phyloP scores from a whole-genome alignment of 2,329 filamentous ascomycete species.

The Arthrobotrys entomopaga region DNA sequence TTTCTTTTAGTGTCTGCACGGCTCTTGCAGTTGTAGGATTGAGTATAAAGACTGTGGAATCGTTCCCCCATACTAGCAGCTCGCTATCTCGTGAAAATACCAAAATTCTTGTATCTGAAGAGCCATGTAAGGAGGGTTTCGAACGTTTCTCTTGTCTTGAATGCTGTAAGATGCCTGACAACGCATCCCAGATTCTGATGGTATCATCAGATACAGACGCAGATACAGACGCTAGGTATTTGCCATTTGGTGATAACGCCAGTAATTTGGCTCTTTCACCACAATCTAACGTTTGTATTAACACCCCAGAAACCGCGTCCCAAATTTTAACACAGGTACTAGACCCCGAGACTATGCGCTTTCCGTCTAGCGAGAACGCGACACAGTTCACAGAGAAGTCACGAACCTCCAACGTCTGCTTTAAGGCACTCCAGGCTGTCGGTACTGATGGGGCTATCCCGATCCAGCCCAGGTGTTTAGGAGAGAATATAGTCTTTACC shows the following conservation, averaged over 20 bases:
- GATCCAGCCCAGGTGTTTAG: constrained; percentile 7
- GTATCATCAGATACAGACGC: neutral
- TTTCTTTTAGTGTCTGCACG: neutral
- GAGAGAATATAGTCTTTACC: constrained; percentile 11
- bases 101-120: neutral
- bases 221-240: neutral
- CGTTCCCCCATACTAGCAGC: neutral
- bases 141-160: neutral
- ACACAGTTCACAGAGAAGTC: neutral
- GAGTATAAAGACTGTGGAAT: neutral
- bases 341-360: constrained; percentile 27
- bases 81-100: neutral
- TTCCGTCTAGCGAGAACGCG: constrained; percentile 17
- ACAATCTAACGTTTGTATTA: neutral
- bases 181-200: constrained; percentile 2
- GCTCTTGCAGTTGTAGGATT: neutral
- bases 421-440: neutral
- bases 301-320: constrained; percentile 60
- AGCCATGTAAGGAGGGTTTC: neutral
- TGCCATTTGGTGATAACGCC: neutral
- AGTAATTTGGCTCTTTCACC: neutral
- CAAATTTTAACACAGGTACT: constrained; percentile 4
- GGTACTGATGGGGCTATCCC: neutral
- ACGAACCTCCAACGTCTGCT: neutral
- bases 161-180: neutral